Percentiles rank a stretch among this genome's conserved stretches.
phyloP scores from a whole-genome alignment of 192 early-diverging fungal genomes.

The Endogone sp. region DNA sequence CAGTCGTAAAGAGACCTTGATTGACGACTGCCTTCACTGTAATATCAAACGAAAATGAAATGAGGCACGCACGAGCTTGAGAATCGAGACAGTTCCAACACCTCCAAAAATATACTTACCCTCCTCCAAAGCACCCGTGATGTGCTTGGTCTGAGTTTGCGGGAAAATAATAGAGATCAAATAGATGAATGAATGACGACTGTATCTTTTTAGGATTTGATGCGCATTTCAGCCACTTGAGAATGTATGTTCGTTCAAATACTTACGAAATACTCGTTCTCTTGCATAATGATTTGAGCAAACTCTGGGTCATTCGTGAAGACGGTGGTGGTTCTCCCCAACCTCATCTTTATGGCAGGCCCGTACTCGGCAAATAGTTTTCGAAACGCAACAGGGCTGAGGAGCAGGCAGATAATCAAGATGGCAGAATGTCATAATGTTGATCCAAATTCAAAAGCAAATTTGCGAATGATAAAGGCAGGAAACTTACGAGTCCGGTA shows the following conservation, averaged over 20 bases:
- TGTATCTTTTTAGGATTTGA: too few species aligned
- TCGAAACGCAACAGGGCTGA: constrained; percentile 5
- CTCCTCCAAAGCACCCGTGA: constrained; percentile 31
- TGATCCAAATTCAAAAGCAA: not conserved
- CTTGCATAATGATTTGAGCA: constrained; percentile 38
- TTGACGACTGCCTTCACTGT: constrained; percentile 43
- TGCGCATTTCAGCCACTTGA: too few species aligned
- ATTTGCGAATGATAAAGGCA: not conserved
- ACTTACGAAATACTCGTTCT: constrained; percentile 51
- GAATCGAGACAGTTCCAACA: too few species aligned
- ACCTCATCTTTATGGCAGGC: constrained; percentile 28
- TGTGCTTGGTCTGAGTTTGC: too few species aligned
- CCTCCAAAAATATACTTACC: too few species aligned
- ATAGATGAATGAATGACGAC: too few species aligned
- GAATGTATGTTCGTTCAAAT: too few species aligned
- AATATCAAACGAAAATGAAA: too few species aligned
- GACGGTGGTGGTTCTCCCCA: constrained; percentile 6
- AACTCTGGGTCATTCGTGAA: constrained; percentile 39
- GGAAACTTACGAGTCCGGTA: not conserved
- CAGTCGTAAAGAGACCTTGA: constrained; percentile 46
- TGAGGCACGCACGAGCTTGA: too few species aligned
- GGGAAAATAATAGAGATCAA: too few species aligned
- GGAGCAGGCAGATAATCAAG: not conserved
- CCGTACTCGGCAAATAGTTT: constrained; percentile 35
- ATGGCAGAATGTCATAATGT: not conserved